Base-by-base conservation (phyloP, 2,329 filamentous ascomycete genomes). In the Coleophoma crateriformis region DNA sequence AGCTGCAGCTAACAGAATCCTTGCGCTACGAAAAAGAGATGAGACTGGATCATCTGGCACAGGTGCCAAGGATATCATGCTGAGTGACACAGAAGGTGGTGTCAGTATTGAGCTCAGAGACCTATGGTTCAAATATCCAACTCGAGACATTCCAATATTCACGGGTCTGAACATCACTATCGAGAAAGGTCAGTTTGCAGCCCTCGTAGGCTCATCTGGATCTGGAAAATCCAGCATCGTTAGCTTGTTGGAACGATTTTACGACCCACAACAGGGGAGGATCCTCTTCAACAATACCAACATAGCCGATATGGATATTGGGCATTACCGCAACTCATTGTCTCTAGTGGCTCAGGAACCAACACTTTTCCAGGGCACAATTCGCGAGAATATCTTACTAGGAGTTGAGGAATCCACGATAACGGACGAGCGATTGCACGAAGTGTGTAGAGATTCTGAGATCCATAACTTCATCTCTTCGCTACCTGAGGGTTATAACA, bases 311-410 rank as follows among this genome's bases (percentile, higher is more conserved):
- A 63, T 89, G 47, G 78, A 84, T 49, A 73, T 85, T 0, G 74
- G 74, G 52, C 68, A 75, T 15, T 89, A 89, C 62, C 79, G 87
- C 38, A 73, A 75, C 49, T 68, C 79, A 34, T 72, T 90, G 12
- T 84, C 85, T 1, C 75, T 91, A 0, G 87, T 91, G 0, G 81
- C 85, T 3, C 87, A 91, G 65, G 87, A 91, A 62, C 77, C 87
- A 8, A 84, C 82, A 0, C 73, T 91, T 10, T 44, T 44, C 60
- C 81, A 84, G 63, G 75, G 78, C 12, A 81, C 81, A 1, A 75
- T 90, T 17, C 76, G 79, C 15, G 85, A 90, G 52, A 89, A 89
- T 57, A 79, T 89, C 47, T 65, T 84, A 1, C 72, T 88, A 0
- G 85, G 84, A 15, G 78, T 88, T 17, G 65, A 66, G 15, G 63